Base-by-base conservation (phyloP, 2,329 filamentous ascomycete species). In the Stagonosporopsis vannaccii region DNA sequence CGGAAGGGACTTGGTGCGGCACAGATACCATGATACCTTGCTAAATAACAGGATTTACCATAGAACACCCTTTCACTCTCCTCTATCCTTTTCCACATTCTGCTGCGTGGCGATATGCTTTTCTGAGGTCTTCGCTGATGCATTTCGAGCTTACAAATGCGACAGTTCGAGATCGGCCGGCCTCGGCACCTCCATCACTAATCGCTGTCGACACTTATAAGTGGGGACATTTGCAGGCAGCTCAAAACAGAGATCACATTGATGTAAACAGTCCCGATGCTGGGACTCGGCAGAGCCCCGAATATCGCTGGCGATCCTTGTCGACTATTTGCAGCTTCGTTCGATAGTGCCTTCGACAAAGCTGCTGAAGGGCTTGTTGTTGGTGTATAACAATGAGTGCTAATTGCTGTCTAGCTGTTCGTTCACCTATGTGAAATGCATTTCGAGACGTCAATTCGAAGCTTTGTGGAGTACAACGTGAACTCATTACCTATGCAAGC, bases 1-100 rank as follows among this genome's bases (percentile, higher is more conserved):
- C 42, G 30, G 44, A 22, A 36, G 32, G 47, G 23, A 41, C 43
- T 37, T 36, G 32, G 30, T 43, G 36, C 39, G 58, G 52, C 49
- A 51, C 46, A 53, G 32, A 58, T 61, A 61, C 59, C 40, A 66
- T 60, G 59, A 67, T 59, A 63, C 51, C 55, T 41, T 45, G 20
- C 43, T 60, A 41, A 65, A 67, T 63, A 54, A 63, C 28, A 61
- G 42, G 49, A 59, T 49, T 45, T 60, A 40, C 40, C 46, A 56
- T n/a, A 46, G 28, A 50, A 5, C 9, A 42, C 20, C 3, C 19
- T 12, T 48, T 15, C 13, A 17, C 6, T 30, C 22, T 7, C 7
- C 17, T 3, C 42, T 30, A 30, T 35, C 9, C 19, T 25, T 41
- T 23, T 32, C 6, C n/a, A 28, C 26, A n/a, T 26, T 17, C 20